These are phyloP conservation scores for Mimosa bimucronata DNA, from an alignment of 306 rosid species.

Conservation along the genomic window DNA sequence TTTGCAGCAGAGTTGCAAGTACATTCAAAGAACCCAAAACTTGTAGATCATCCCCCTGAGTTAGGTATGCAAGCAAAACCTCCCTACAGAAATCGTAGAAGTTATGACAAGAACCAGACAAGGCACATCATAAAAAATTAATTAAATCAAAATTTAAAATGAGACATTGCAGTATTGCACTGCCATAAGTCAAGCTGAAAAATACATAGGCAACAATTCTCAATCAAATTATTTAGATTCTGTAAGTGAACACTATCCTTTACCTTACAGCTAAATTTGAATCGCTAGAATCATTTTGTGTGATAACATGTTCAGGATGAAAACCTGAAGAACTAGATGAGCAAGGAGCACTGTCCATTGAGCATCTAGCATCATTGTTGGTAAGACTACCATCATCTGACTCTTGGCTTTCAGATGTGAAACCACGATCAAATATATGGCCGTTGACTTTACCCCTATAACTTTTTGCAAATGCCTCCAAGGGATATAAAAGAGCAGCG, in stretches of 20 bases:
- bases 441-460: constrained; percentile 60
- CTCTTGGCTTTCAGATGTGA: constrained; percentile 48
- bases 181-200: constrained; percentile 18
- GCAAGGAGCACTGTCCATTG: constrained; percentile 42
- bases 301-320: constrained; percentile 40
- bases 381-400: constrained; percentile 40
- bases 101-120: constrained; percentile 23
- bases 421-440: constrained; percentile 44
- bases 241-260: constrained; percentile 20
- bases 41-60: constrained; percentile 67
- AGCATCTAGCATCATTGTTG: constrained; percentile 38
- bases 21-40: constrained; percentile 80
- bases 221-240: constrained; percentile 10
- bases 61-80: constrained; percentile 71
- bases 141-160: constrained; percentile 14
- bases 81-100: constrained; percentile 56
- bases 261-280: constrained; percentile 74
- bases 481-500: constrained; percentile 81
- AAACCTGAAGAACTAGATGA: constrained; percentile 54
- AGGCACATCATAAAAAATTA: not conserved
- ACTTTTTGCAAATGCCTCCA: constrained; percentile 57
- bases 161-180: constrained; percentile 22
- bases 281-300: constrained; percentile 47
- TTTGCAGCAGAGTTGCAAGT: constrained; percentile 84
- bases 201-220: not conserved